Evolutionary conservation across 2,329 filamentous ascomycete species (phyloP).

Genomic region (Fusarium sp.): DNA sequence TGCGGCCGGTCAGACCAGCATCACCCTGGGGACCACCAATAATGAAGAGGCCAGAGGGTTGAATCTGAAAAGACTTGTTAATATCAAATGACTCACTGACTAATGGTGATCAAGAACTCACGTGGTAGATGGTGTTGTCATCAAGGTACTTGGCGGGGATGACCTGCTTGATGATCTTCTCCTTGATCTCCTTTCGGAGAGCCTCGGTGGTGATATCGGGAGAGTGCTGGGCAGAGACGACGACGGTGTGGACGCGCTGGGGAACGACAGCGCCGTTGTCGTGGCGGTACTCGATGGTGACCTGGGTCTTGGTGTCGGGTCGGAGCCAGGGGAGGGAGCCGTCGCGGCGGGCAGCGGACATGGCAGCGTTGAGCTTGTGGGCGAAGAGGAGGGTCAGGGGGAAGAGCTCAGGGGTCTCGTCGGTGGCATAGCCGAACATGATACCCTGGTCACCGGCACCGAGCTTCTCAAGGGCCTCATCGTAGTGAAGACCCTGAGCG

Average conservation of each 20-base stretch:
- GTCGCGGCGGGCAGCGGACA: slow-evolving; percentile 89
- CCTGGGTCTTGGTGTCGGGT: slow-evolving; percentile 99
- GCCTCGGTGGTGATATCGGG: slow-evolving; percentile 89
- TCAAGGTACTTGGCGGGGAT: slow-evolving; percentile 94
- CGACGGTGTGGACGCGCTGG: slow-evolving; percentile 93
- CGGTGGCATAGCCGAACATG: slow-evolving; percentile 99
- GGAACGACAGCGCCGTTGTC: slow-evolving; percentile 94
- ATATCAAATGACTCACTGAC: background rate
- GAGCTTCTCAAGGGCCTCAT: slow-evolving; percentile 96
- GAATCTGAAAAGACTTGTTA: slow-evolving; percentile 67
- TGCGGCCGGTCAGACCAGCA: slow-evolving; percentile 96
- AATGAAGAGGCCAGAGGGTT: slow-evolving; percentile 98
- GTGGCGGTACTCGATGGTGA: slow-evolving; percentile 98
- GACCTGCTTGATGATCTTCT: slow-evolving; percentile 96
- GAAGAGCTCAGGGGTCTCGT: slow-evolving; percentile 97
- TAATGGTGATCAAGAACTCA: slow-evolving; percentile 57
- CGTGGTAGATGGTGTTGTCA: slow-evolving; percentile 95
- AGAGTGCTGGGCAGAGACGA: slow-evolving; percentile 95
- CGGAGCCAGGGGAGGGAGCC: slow-evolving; percentile 93
- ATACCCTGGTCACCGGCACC: slow-evolving; percentile 99
- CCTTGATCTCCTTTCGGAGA: slow-evolving; percentile 92
- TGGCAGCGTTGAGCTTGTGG: slow-evolving; percentile 96
- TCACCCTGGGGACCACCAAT: slow-evolving; percentile 99
- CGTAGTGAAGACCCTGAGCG: slow-evolving; percentile 98
- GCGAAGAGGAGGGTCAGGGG: slow-evolving; percentile 93